Percentiles rank a stretch among this genome's conserved stretches.
These are phyloP conservation scores for Phlebiopsis flavidoalba DNA, from an alignment of 768 basidiomycete species.

Conservation along the genomic window DNA sequence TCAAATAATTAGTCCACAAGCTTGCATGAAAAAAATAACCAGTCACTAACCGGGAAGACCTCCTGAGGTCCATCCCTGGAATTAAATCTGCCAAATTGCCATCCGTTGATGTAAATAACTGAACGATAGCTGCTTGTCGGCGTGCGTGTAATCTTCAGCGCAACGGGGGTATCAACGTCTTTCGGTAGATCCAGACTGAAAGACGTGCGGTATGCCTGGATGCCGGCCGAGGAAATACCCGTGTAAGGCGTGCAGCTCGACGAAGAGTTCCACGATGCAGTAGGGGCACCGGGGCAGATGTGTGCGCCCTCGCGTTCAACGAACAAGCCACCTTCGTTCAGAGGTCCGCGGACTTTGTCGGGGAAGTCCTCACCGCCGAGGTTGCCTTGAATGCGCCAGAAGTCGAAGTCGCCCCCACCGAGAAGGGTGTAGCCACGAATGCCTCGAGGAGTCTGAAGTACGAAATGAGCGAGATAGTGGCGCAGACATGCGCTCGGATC, in stretches of 20 bases:
- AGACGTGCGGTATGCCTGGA: constrained; percentile 23
- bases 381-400: constrained; percentile 25
- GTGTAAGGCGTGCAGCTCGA: constrained; percentile 12
- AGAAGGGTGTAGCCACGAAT: constrained; percentile 24
- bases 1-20: not conserved
- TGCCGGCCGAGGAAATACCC: constrained; percentile 18
- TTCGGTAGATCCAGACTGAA: constrained; percentile 23
- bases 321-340: constrained; percentile 28
- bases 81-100: constrained; percentile 25
- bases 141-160: constrained; percentile 18
- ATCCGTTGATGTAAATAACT: constrained; percentile 26
- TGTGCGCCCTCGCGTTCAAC: constrained; percentile 23
- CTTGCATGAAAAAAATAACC: not conserved
- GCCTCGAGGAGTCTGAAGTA: constrained; percentile 20
- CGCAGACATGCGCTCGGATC: not conserved
- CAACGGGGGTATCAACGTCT: constrained; percentile 20
- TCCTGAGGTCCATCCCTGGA: constrained; percentile 17
- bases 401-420: constrained; percentile 19
- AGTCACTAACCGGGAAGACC: constrained; percentile 12
- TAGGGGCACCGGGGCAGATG: constrained; percentile 24
- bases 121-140: constrained; percentile 18
- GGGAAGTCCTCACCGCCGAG: constrained; percentile 24
- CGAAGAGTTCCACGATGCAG: constrained; percentile 3
- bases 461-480: not conserved
- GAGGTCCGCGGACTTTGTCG: constrained; percentile 24